A percentile compares a stretch with the other conserved stretches of the same genome.
phyloP scores from a whole-genome alignment of 108 stramenopile genomes.

The Skeletonema potamos region DNA sequence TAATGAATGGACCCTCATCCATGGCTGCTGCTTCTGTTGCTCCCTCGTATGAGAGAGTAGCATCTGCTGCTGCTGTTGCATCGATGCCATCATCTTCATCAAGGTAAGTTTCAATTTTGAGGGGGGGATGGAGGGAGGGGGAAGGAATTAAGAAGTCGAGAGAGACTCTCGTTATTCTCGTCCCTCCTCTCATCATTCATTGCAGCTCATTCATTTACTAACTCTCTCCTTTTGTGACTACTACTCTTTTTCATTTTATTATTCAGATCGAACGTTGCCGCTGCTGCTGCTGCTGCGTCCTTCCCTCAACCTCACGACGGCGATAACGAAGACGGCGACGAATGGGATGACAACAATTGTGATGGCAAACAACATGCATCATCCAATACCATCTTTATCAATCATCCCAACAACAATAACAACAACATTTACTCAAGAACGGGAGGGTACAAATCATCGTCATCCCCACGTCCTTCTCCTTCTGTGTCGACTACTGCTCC shows the following conservation, averaged over 20 bases:
- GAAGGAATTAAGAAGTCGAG: too few species aligned
- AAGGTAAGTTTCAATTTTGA: not conserved
- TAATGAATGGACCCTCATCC: not conserved
- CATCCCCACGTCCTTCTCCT: not conserved
- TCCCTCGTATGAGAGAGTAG: not conserved
- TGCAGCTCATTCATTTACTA: not conserved
- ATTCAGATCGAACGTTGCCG: not conserved
- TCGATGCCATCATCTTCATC: not conserved
- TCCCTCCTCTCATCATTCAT: too few species aligned
- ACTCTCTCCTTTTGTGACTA: not conserved
- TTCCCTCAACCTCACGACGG: not conserved
- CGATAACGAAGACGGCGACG: not conserved
- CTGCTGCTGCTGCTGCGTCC: constrained; percentile 7
- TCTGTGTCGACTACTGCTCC: not conserved
- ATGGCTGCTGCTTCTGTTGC: not conserved
- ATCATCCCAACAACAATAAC: not conserved
- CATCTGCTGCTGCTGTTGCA: not conserved
- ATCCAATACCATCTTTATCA: not conserved
- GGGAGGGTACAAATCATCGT: constrained; percentile 1
- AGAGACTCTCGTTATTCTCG: too few species aligned
- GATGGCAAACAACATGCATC: not conserved
- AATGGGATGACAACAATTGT: not conserved
- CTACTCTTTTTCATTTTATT: not conserved
- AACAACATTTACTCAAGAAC: not conserved
- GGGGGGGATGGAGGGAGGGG: not conserved